phyloP scores from a whole-genome alignment of 768 basidiomycete genomes.

The Boletus reticuloceps region DNA sequence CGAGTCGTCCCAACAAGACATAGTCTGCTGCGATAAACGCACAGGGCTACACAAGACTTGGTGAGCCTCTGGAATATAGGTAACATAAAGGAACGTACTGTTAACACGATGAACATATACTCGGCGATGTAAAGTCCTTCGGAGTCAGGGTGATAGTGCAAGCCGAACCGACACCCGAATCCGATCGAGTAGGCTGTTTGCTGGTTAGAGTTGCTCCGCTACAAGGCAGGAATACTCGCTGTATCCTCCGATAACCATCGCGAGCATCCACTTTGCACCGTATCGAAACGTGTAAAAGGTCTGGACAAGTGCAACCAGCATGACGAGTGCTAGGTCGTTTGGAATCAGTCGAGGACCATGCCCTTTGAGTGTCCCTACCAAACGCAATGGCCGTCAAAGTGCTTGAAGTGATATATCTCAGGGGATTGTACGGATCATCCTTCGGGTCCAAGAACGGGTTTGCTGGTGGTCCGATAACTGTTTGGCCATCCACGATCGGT shows the following conservation, averaged over 20 bases:
- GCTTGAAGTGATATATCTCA: constrained; percentile 57
- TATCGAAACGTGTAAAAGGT: constrained; percentile 41
- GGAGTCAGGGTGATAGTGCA: constrained; percentile 53
- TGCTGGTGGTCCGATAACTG: background rate
- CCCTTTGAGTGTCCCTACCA: constrained; percentile 24
- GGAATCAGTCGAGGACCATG: background rate
- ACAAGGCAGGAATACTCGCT: constrained; percentile 34
- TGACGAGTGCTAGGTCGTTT: constrained; percentile 26
- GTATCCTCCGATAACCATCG: constrained; percentile 60
- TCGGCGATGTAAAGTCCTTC: constrained; percentile 52
- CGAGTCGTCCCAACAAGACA: constrained; percentile 60
- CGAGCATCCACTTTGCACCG: constrained; percentile 57
- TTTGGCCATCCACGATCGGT: background rate
- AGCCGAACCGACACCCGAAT: constrained; percentile 51
- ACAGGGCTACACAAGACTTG: constrained; percentile 48
- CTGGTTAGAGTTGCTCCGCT: background rate
- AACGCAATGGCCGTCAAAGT: constrained; percentile 49
- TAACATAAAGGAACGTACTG: constrained; percentile 28
- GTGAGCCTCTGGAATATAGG: constrained; percentile 10
- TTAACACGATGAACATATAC: constrained; percentile 60
- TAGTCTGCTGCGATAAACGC: constrained; percentile 74
- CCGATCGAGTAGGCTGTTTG: constrained; percentile 54
- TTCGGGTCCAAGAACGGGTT: constrained; percentile 39
- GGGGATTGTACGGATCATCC: constrained; percentile 51
- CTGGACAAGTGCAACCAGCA: constrained; percentile 43